phyloP scores from a whole-genome alignment of 2,329 filamentous ascomycete species.

The Coleophoma crateriformis region DNA sequence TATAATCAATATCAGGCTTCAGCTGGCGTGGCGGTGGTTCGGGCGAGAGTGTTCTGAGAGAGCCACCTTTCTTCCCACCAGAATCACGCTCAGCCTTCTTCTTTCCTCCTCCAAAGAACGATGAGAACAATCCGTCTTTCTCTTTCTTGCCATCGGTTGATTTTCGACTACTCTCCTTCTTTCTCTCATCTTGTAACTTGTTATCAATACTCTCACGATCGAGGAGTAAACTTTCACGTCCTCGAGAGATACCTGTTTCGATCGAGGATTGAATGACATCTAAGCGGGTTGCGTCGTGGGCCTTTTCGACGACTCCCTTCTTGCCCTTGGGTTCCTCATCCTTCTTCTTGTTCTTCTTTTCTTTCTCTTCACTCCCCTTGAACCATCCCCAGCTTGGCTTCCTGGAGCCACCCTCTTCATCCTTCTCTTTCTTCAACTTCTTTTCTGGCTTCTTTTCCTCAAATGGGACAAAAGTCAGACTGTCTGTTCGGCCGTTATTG shows the following conservation, averaged over 20 bases:
- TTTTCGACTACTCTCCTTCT: constrained; percentile 73
- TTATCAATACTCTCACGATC: constrained; percentile 70
- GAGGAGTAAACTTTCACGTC: constrained; percentile 77
- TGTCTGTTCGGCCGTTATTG: constrained; percentile 67
- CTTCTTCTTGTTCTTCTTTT: constrained; percentile 62
- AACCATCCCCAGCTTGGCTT: constrained; percentile 88
- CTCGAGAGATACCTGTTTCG: constrained; percentile 56
- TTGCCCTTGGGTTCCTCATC: constrained; percentile 54
- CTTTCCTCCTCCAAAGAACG: constrained; percentile 85
- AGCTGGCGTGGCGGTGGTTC: constrained; percentile 71
- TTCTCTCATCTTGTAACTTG: constrained; percentile 75
- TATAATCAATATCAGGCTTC: constrained; percentile 86
- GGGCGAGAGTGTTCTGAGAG: constrained; percentile 70
- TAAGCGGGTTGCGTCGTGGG: constrained; percentile 74
- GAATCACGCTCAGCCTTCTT: constrained; percentile 78
- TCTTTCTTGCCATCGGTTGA: constrained; percentile 77
- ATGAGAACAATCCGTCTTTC: constrained; percentile 89
- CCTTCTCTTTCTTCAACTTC: constrained; percentile 66
- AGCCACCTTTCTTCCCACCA: constrained; percentile 66
- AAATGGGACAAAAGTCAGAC: constrained; percentile 75
- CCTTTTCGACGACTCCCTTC: constrained; percentile 57
- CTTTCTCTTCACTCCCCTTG: constrained; percentile 68
- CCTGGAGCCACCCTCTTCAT: constrained; percentile 50
- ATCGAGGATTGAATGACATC: constrained; percentile 86
- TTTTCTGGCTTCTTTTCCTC: constrained; percentile 70